Conservation (phyloP, 495 filamentous ascomycete species). For the Acidiella bohemica region DNA sequence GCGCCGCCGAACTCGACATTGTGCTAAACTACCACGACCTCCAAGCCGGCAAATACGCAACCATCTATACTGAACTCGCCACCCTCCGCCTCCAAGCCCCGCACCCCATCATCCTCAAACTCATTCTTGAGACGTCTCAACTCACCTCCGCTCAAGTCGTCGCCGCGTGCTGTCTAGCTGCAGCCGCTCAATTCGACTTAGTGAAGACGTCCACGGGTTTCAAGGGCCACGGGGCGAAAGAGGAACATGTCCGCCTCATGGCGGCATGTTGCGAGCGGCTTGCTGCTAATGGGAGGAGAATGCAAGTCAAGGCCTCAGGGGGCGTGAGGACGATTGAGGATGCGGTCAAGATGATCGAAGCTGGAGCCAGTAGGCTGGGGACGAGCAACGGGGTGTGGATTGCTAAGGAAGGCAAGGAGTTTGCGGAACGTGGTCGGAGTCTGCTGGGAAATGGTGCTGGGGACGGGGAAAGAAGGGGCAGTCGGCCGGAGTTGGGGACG, state of each 20-base stretch:
- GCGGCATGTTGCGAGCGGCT: conserved; percentile 28
- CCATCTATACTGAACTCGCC: conserved; percentile 44
- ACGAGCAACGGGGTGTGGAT: conserved; percentile 47
- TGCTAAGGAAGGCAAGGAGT: conserved; percentile 33
- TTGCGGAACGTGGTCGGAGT: conserved; percentile 7
- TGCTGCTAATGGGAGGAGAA: conserved; percentile 16
- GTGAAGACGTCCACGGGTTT: conserved; percentile 64
- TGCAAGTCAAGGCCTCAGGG: conserved; percentile 54
- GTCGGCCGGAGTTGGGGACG: conserved; percentile 17
- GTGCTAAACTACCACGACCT: conserved; percentile 48
- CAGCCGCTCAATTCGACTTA: conserved; percentile 48
- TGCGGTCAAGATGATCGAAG: conserved; percentile 44
- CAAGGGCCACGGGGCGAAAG: conserved; percentile 43
- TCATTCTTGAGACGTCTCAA: conserved; percentile 54
- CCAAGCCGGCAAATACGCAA: conserved; percentile 34
- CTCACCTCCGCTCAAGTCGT: conserved; percentile 43
- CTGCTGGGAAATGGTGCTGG: conserved; percentile 5
- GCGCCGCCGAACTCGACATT: conserved; percentile 54
- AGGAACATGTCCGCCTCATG: conserved; percentile 47
- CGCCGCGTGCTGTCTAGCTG: conserved; percentile 43
- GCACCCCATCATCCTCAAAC: conserved; percentile 40
- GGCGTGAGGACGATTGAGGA: conserved; percentile 44
- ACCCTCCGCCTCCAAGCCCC: conserved; percentile 41
- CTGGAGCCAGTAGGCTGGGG: conserved; percentile 52
- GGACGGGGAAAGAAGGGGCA: conserved; percentile 12